Conservation (phyloP, 2,329 filamentous ascomycete genomes). For the Penicillium brasilianum region DNA sequence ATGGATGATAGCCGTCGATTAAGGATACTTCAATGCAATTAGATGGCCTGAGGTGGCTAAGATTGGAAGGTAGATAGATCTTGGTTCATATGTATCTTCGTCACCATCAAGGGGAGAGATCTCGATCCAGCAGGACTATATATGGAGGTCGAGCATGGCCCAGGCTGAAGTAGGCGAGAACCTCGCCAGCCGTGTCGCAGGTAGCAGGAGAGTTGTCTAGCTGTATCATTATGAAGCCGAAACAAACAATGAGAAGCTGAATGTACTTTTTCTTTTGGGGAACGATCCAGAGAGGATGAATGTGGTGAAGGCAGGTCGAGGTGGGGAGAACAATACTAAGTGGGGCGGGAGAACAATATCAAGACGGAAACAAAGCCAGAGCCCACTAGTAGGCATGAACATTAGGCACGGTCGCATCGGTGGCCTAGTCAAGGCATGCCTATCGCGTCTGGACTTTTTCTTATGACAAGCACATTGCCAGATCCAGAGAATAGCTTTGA, state of each 20-base stretch:
- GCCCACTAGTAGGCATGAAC: not conserved
- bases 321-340: slow-evolving; percentile 34
- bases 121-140: not conserved
- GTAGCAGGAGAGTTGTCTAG: slow-evolving; percentile 1
- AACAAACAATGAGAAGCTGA: slow-evolving; percentile 37
- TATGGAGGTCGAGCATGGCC: slow-evolving; percentile 6
- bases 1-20: not conserved
- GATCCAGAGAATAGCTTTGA: too few species aligned
- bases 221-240: slow-evolving; percentile 28
- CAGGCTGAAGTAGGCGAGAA: not conserved
- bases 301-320: not conserved
- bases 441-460: not conserved
- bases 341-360: slow-evolving; percentile 16
- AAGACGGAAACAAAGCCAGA: slow-evolving; percentile 1
- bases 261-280: slow-evolving; percentile 1
- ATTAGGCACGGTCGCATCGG: not conserved
- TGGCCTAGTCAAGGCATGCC: not conserved
- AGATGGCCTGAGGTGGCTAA: not conserved
- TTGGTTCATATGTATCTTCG: not conserved
- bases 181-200: not conserved
- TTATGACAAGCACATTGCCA: not conserved
- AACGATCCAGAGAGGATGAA: not conserved
- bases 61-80: not conserved
- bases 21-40: not conserved
- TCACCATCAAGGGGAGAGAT: not conserved